These are phyloP conservation scores for Scheffersomyces quercinus DNA, from an alignment of 1,139 yeast genomes.

Conservation along the genomic window DNA sequence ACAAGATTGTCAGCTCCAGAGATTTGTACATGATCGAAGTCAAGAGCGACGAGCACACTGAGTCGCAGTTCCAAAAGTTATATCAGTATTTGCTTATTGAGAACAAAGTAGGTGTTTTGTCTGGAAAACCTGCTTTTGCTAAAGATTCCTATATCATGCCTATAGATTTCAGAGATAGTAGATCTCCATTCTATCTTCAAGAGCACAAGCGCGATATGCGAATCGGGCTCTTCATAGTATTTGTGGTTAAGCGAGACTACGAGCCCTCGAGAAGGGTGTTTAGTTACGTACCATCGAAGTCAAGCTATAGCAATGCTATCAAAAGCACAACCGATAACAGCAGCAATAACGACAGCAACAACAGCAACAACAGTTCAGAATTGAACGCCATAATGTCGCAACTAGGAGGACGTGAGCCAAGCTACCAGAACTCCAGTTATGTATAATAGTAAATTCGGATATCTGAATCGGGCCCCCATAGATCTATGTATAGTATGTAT, in stretches of 20 bases:
- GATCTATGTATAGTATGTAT: conserved; percentile 1
- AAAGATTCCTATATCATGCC: conserved; percentile 70
- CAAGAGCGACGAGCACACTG: conserved; percentile 20
- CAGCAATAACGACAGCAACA: background rate
- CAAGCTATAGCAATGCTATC: background rate
- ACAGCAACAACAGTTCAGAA: background rate
- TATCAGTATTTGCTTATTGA: conserved; percentile 53
- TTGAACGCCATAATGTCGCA: background rate
- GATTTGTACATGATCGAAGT: conserved; percentile 53
- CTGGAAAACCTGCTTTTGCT: conserved; percentile 48
- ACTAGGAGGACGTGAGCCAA: background rate
- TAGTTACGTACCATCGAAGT: background rate
- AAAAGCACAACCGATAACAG: no score
- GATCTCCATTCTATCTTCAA: conserved; percentile 29
- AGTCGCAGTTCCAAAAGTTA: conserved; percentile 44
- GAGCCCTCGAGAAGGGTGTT: conserved; percentile 1
- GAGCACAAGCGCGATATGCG: conserved; percentile 17
- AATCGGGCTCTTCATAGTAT: conserved; percentile 44
- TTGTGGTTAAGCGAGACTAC: conserved; percentile 49
- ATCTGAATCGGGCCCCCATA: background rate
- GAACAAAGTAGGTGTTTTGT: conserved; percentile 63
- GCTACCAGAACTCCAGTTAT: background rate
- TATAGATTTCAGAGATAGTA: conserved; percentile 28
- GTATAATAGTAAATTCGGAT: background rate
- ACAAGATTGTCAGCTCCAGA: conserved; percentile 47